A percentile compares a stretch with the other conserved stretches of the same genome.
phyloP scores from a whole-genome alignment of 2,329 filamentous ascomycete genomes.

The Penicillium sp. region DNA sequence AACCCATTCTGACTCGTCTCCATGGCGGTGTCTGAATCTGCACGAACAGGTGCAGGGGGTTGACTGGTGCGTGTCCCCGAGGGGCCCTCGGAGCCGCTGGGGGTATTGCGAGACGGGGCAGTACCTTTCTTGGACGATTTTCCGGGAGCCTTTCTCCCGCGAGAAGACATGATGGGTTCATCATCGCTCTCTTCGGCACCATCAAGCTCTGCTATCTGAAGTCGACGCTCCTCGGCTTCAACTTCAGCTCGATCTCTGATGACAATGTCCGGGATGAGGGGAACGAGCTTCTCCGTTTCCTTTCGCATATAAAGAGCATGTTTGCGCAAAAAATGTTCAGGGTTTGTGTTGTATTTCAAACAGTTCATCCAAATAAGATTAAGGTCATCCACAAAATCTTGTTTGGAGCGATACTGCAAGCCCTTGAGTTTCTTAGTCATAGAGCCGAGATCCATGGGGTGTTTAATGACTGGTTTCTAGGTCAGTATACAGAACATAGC shows the following conservation, averaged over 20 bases:
- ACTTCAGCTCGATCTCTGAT: conserved; percentile 92
- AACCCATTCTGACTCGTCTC: conserved; percentile 83
- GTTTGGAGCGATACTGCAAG: conserved; percentile 79
- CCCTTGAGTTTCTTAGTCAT: conserved; percentile 98
- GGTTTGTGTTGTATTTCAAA: conserved; percentile 89
- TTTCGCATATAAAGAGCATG: conserved; percentile 97
- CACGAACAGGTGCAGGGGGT: conserved; percentile 49
- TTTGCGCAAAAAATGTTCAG: conserved; percentile 80
- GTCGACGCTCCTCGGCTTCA: conserved; percentile 77
- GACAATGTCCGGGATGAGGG: conserved; percentile 87
- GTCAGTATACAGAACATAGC: conserved; percentile 20
- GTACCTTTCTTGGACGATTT: conserved; percentile 68
- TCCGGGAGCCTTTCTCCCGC: conserved; percentile 80
- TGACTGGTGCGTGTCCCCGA: conserved; percentile 57
- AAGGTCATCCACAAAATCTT: conserved; percentile 89
- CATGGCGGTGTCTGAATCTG: conserved; percentile 70
- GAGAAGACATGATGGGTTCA: conserved; percentile 96
- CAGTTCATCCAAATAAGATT: conserved; percentile 98
- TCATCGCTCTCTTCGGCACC: conserved; percentile 91
- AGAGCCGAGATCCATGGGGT: conserved; percentile 93
- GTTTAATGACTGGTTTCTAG: conserved; percentile 72
- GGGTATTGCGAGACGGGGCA: conserved; percentile 67
- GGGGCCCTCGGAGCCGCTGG: conserved; percentile 75
- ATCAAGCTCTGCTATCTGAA: conserved; percentile 79
- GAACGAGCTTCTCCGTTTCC: conserved; percentile 94